Conservation (phyloP, 768 basidiomycete species). For the Lentinula sp. region DNA sequence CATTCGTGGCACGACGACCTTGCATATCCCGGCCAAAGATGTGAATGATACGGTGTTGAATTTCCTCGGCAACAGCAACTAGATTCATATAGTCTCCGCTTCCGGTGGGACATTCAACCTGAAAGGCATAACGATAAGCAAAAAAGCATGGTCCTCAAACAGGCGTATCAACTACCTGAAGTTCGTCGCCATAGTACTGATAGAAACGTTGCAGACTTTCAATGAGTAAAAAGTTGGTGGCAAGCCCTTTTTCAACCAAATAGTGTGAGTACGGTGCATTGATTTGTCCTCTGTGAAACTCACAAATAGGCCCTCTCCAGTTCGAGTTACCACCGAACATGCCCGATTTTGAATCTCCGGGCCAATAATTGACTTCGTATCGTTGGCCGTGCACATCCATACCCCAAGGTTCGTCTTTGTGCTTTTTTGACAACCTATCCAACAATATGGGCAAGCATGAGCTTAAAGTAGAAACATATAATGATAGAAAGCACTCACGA, state of each 20-base stretch:
- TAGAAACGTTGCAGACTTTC: constrained; percentile 97
- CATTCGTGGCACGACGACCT: constrained; percentile 87
- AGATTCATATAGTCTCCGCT: constrained; percentile 98
- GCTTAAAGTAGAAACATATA: neutral
- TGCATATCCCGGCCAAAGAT: constrained; percentile 92
- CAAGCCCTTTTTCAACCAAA: constrained; percentile 63
- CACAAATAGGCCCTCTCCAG: constrained; percentile 90
- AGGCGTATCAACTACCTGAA: constrained; percentile 43
- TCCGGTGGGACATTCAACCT: constrained; percentile 94
- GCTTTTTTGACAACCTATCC: constrained; percentile 66
- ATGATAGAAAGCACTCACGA: constrained; percentile 53
- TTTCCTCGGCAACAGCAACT: constrained; percentile 90
- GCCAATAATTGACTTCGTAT: constrained; percentile 95
- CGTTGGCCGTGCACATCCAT: constrained; percentile 91
- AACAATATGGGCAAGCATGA: constrained; percentile 28
- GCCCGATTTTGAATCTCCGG: constrained; percentile 92
- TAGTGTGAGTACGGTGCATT: neutral
- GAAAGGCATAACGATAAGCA: neutral
- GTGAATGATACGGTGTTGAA: constrained; percentile 98
- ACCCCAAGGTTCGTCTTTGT: constrained; percentile 90
- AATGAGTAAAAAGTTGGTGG: constrained; percentile 92
- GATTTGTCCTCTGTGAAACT: constrained; percentile 14
- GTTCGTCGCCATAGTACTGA: constrained; percentile 91
- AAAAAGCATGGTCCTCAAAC: neutral
- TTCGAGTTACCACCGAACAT: constrained; percentile 99